Evolutionary conservation across 768 basidiomycete genomes (phyloP).

Genomic region (Boletus coccyginus): DNA sequence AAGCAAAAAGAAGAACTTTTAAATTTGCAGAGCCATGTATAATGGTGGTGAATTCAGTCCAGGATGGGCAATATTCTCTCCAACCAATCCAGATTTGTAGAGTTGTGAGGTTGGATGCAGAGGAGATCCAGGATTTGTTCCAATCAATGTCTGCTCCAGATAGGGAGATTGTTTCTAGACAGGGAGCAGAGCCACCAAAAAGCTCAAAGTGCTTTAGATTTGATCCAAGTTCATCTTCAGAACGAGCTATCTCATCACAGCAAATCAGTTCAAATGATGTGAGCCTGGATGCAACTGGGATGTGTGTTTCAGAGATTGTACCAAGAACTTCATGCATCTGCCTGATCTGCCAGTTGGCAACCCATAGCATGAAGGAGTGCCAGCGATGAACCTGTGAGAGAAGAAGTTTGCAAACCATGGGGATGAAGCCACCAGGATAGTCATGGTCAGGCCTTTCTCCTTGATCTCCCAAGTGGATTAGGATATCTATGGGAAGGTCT

Average conservation of each 20-base stretch:
- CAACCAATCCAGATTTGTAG: not conserved
- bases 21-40: not conserved
- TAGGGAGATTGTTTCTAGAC: not conserved
- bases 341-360: rapidly evolving
- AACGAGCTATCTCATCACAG: no score
- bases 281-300: not conserved
- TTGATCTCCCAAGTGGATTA: not conserved
- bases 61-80: not conserved
- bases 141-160: not conserved
- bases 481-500: not conserved
- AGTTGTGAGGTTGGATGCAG: not conserved
- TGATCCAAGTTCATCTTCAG: rapidly evolving
- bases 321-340: not conserved
- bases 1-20: not conserved
- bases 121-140: not conserved
- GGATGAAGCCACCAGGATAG: no score
- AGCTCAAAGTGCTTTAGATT: not conserved
- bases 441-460: no score
- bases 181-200: not conserved
- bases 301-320: not conserved
- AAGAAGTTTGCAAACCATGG: not conserved
- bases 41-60: not conserved
- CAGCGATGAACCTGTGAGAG: not conserved
- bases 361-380: not conserved
- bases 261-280: not conserved